Conservation (phyloP, 805 yeast genomes). For the Suhomyces kilbournensis region DNA sequence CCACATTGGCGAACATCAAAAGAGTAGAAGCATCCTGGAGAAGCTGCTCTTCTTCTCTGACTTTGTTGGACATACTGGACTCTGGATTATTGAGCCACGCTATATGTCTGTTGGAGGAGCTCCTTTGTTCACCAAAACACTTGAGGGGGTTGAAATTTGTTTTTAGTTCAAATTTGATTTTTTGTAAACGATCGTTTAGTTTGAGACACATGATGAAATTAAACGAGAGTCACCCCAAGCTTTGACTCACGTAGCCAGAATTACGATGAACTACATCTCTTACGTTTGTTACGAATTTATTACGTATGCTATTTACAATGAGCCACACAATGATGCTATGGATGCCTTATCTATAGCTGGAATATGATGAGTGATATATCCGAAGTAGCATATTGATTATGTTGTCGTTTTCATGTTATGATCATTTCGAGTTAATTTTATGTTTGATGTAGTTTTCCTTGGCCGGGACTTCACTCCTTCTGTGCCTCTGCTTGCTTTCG, state of each 20-base stretch:
- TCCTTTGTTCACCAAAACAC: neutral
- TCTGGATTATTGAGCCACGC: neutral
- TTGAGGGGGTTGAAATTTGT: neutral
- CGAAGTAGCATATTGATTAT: neutral
- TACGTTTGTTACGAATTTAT: neutral
- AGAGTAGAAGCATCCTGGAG: constrained; percentile 62
- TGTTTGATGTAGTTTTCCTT: neutral
- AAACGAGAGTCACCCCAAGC: neutral
- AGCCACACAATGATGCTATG: neutral
- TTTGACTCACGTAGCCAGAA: neutral
- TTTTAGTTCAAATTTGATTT: neutral
- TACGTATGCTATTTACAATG: neutral
- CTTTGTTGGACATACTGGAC: constrained; percentile 2
- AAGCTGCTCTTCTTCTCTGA: constrained; percentile 35
- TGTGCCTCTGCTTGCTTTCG: constrained; percentile 29
- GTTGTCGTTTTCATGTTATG: neutral
- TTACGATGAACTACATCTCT: neutral
- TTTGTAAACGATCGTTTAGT: constrained; percentile 6
- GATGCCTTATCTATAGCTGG: neutral
- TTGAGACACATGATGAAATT: neutral
- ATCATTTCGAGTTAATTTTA: neutral
- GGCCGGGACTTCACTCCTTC: constrained; percentile 8
- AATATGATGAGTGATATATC: neutral
- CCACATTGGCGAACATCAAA: constrained; percentile 57
- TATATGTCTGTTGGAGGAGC: neutral